A percentile compares a stretch with the other conserved stretches of the same genome.
Conservation (phyloP, 495 filamentous ascomycete species). For the Immersiella caudata region DNA sequence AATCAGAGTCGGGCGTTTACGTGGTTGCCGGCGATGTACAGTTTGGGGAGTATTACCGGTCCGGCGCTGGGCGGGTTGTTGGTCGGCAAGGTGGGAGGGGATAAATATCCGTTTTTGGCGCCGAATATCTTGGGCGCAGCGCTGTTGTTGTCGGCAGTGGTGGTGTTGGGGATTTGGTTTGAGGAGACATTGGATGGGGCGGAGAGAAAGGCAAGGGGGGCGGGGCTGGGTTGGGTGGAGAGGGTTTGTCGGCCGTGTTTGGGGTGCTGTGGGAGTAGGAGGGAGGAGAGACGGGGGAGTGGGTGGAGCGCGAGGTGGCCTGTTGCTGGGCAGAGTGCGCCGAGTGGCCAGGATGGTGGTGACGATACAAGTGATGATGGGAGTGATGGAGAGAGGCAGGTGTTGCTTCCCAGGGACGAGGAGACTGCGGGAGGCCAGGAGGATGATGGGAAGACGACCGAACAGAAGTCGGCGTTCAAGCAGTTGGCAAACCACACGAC, state of each 20-base stretch:
- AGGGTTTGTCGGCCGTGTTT: constrained; percentile 17
- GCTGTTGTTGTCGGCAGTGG: constrained; percentile 71
- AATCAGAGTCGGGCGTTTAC: constrained; percentile 92
- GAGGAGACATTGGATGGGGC: constrained; percentile 86
- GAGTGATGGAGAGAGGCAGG: constrained; percentile 32
- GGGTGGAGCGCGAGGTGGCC: constrained; percentile 34
- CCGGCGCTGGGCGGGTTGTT: constrained; percentile 87
- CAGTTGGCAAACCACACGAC: constrained; percentile 77
- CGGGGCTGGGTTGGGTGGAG: constrained; percentile 24
- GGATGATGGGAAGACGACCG: constrained; percentile 37
- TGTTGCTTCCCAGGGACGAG: constrained; percentile 24
- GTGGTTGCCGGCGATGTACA: constrained; percentile 91
- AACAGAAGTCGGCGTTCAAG: constrained; percentile 46
- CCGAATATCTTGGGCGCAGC: constrained; percentile 78
- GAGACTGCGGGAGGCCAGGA: constrained; percentile 32
- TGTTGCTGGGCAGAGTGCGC: constrained; percentile 32
- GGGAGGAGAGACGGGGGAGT: constrained; percentile 4
- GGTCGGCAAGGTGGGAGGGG: constrained; percentile 55
- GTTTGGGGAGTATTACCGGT: constrained; percentile 88
- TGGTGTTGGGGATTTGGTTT: constrained; percentile 73
- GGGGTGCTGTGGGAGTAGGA: constrained; percentile 21
- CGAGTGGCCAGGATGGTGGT: constrained; percentile 42
- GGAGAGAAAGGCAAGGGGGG: constrained; percentile 39
- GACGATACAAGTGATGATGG: constrained; percentile 37
- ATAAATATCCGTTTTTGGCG: constrained; percentile 77